Evolutionary conservation across 1,139 yeast species (phyloP).

Genomic region (Citeromyces siamensis): DNA sequence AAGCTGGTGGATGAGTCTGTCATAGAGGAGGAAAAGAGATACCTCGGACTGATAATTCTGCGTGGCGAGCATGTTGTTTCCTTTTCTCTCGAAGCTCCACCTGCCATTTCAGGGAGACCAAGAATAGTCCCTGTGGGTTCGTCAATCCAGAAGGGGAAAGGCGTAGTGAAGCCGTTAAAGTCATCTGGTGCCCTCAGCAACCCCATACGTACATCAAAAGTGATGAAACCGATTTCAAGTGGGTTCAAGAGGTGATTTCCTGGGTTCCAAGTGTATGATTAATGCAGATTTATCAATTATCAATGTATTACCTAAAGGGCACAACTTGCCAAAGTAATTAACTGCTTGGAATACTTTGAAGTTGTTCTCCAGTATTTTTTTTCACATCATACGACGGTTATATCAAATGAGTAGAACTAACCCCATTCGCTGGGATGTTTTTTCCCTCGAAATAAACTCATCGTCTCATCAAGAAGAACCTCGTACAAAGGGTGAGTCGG

Average conservation of each 20-base stretch:
- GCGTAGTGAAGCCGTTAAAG: slow-evolving; percentile 17
- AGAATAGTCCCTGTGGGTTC: slow-evolving; percentile 11
- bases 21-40: slow-evolving; percentile 48
- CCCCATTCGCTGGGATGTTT: no score
- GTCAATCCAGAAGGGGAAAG: slow-evolving; percentile 15
- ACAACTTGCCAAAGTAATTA: no score
- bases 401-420: no score
- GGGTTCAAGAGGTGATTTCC: slow-evolving; percentile 1
- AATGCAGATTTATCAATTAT: no score
- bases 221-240: neutral
- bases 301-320: no score
- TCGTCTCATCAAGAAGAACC: no score
- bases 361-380: no score
- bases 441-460: no score
- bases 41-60: slow-evolving; percentile 68
- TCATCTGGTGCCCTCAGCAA: slow-evolving; percentile 9
- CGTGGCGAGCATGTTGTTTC: slow-evolving; percentile 89
- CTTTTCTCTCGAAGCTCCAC: slow-evolving; percentile 71
- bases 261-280: no score
- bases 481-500: no score
- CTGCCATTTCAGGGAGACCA: slow-evolving; percentile 22
- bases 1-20: slow-evolving; percentile 17
- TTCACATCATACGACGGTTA: no score
- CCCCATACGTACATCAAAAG: slow-evolving; percentile 5
- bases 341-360: no score